These are phyloP conservation scores for Lipomyces yarrowii DNA, from an alignment of 1,139 yeast species.

Conservation along the genomic window DNA sequence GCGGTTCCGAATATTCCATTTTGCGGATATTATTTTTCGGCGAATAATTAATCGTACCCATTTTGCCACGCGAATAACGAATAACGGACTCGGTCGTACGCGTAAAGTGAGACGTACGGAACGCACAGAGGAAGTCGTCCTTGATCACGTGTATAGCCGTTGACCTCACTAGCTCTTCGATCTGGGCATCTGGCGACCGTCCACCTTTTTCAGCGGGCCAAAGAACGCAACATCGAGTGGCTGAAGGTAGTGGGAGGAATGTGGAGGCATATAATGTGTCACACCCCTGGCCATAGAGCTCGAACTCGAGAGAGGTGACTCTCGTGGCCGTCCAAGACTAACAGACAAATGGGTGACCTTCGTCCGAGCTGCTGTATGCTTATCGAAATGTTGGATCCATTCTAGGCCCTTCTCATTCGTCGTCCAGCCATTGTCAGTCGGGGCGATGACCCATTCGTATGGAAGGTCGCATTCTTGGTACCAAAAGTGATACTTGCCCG, in stretches of 20 bases:
- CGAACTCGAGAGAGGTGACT: not conserved
- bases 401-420: conserved; percentile 1
- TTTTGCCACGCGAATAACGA: too few species aligned
- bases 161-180: too few species aligned
- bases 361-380: conserved; percentile 38
- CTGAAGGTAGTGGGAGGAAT: not conserved
- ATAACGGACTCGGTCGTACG: not conserved
- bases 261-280: not conserved
- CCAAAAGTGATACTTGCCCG: conserved; percentile 4
- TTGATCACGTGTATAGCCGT: too few species aligned
- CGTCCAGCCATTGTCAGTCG: conserved; percentile 5
- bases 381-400: conserved; percentile 3
- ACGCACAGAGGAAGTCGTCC: too few species aligned
- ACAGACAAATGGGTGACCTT: not conserved
- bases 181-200: not conserved
- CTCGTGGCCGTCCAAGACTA: not conserved
- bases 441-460: not conserved
- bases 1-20: too few species aligned
- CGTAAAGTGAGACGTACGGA: too few species aligned
- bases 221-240: not conserved
- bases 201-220: not conserved
- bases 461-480: not conserved
- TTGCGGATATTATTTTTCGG: too few species aligned
- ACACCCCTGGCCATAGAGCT: not conserved
- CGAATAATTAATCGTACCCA: too few species aligned